These are phyloP conservation scores for Camelina sativa DNA, from an alignment of 345 rosid genomes.

Conservation along the genomic window DNA sequence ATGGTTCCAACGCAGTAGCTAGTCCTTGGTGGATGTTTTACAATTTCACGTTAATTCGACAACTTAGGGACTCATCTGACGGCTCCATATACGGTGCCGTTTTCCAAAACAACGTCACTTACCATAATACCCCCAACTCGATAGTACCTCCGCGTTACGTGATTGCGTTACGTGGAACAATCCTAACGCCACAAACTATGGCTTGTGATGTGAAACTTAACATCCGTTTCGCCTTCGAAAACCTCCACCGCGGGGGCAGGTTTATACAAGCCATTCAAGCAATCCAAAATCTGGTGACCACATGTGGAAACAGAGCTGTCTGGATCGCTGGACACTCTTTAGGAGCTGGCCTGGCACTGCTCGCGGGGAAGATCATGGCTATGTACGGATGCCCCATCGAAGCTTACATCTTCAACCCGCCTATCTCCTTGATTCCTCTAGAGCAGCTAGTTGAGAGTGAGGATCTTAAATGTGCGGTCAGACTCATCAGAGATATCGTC, in stretches of 20 bases:
- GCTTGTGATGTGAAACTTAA: conserved; percentile 39
- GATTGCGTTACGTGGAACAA: conserved; percentile 64
- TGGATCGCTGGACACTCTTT: conserved; percentile 70
- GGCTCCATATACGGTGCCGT: too few species aligned
- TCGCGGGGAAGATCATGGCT: conserved; percentile 54
- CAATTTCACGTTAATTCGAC: conserved; percentile 42
- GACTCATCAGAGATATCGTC: conserved; percentile 47
- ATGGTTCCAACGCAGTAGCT: conserved; percentile 24
- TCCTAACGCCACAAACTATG: too few species aligned
- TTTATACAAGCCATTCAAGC: conserved; percentile 50
- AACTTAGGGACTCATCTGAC: conserved; percentile 51
- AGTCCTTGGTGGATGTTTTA: conserved; percentile 57
- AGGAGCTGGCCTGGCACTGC: conserved; percentile 60
- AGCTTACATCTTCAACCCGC: conserved; percentile 61
- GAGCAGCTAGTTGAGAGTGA: conserved; percentile 44
- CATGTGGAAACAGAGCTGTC: conserved; percentile 35
- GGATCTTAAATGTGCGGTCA: conserved; percentile 47
- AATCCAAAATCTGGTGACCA: conserved; percentile 34
- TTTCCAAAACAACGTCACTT: background rate
- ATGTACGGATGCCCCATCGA: conserved; percentile 42
- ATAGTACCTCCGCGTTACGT: conserved; percentile 48
- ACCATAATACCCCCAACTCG: background rate
- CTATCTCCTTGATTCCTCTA: conserved; percentile 51
- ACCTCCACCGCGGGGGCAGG: conserved; percentile 49
- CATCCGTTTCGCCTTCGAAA: conserved; percentile 36